These are phyloP conservation scores for Pelargonium australe DNA, from an alignment of 441 rosid genomes.

Conservation along the genomic window DNA sequence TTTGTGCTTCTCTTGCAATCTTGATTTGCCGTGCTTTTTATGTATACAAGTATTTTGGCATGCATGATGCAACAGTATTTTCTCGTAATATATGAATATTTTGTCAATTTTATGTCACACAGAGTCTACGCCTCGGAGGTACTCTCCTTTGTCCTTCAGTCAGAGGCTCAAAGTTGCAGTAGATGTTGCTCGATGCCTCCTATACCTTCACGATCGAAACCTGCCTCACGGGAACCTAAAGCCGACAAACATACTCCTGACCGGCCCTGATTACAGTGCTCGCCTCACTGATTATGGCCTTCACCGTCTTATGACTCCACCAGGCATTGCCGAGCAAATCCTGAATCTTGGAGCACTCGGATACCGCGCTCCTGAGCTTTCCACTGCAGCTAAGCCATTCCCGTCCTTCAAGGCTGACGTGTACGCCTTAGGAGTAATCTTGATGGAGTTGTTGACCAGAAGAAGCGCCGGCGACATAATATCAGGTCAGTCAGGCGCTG, in stretches of 20 bases:
- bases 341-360: constrained; percentile 88
- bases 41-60: not conserved
- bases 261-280: constrained; percentile 42
- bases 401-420: constrained; percentile 78
- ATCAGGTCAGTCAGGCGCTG: constrained; percentile 90
- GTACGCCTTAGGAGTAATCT: constrained; percentile 79
- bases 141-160: constrained; percentile 60
- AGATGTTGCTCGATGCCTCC: constrained; percentile 66
- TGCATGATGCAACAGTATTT: not conserved
- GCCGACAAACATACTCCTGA: constrained; percentile 73
- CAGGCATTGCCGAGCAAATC: constrained; percentile 80
- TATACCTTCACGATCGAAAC: constrained; percentile 75
- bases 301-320: constrained; percentile 76
- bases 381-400: constrained; percentile 50
- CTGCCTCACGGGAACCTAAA: constrained; percentile 83
- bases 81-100: constrained; percentile 5
- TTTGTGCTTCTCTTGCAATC: too few relatives aligned
- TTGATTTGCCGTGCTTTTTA: too few relatives aligned
- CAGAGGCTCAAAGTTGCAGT: constrained; percentile 76
- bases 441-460: constrained; percentile 84
- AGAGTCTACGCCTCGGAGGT: constrained; percentile 90
- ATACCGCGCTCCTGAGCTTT: constrained; percentile 79
- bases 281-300: constrained; percentile 69
- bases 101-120: constrained; percentile 25
- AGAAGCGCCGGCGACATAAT: constrained; percentile 90